Evolutionary conservation across 192 early-diverging fungal species (phyloP).

Genomic region (Linnemannia schmuckeri): DNA sequence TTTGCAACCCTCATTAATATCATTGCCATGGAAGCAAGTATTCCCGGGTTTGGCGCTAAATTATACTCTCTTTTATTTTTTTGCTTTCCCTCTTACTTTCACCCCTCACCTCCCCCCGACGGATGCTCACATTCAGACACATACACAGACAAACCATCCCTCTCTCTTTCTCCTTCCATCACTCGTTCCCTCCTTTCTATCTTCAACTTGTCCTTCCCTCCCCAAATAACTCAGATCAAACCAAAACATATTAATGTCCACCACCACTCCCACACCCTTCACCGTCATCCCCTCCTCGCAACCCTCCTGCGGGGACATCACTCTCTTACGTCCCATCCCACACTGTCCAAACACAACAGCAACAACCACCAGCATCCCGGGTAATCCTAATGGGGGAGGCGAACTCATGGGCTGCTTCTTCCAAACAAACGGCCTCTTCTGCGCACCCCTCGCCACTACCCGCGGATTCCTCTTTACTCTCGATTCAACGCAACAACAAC

Average conservation of each 20-base stretch:
- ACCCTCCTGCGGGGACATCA: constrained; percentile 37
- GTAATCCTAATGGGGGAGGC: not conserved
- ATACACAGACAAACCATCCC: not conserved
- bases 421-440: constrained; percentile 30
- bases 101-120: not conserved
- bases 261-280: constrained; percentile 6
- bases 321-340: constrained; percentile 12
- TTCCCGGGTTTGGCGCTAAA: not conserved
- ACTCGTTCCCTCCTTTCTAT: not conserved
- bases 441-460: constrained; percentile 43
- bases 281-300: constrained; percentile 35
- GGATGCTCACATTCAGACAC: not conserved
- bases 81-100: not conserved
- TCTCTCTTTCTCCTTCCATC: not conserved
- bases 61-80: not conserved
- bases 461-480: constrained; percentile 33
- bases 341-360: constrained; percentile 7
- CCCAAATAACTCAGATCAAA: not conserved
- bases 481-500: constrained; percentile 8
- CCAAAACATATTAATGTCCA: constrained; percentile 10
- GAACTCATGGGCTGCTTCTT: constrained; percentile 37
- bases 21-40: not conserved
- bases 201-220: not conserved
- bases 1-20: not conserved
- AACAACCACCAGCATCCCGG: constrained; percentile 4